phyloP scores from a whole-genome alignment of 2,329 filamentous ascomycete genomes.

The Nothopassalora personata region DNA sequence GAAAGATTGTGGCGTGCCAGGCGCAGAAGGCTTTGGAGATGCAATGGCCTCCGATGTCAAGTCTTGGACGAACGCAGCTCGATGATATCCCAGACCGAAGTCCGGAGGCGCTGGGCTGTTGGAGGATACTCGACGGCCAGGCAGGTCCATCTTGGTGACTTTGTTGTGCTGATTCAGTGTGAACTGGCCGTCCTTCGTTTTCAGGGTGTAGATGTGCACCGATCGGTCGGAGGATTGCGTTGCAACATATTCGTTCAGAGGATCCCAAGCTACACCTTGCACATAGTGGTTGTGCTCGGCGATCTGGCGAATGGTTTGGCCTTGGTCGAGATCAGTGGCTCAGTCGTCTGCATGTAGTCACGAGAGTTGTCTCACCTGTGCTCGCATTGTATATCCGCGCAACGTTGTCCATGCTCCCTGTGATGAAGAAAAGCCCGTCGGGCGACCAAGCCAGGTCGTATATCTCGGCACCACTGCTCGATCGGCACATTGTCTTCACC shows the following conservation, averaged over 20 bases:
- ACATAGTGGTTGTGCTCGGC: constrained; percentile 98
- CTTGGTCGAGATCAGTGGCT: constrained; percentile 33
- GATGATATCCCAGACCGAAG: constrained; percentile 46
- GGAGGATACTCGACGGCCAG: constrained; percentile 80
- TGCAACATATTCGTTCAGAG: constrained; percentile 93
- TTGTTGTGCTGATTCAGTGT: constrained; percentile 73
- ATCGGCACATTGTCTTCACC: constrained; percentile 95
- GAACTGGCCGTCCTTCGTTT: constrained; percentile 94
- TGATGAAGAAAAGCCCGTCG: constrained; percentile 94
- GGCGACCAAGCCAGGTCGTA: constrained; percentile 99
- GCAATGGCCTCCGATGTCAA: constrained; percentile 56
- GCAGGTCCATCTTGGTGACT: constrained; percentile 89
- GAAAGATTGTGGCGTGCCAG: constrained; percentile 85
- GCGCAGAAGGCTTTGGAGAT: constrained; percentile 84
- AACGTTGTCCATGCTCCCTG: constrained; percentile 98
- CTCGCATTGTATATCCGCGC: constrained; percentile 93
- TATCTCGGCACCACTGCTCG: constrained; percentile 80
- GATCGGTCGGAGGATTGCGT: constrained; percentile 97
- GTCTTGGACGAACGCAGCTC: constrained; percentile 58
- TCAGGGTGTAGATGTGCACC: constrained; percentile 93
- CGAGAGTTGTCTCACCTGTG: constrained; percentile 56
- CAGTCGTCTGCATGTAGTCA: neutral
- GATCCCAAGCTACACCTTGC: constrained; percentile 97
- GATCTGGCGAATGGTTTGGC: constrained; percentile 77
- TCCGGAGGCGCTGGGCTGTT: constrained; percentile 90